Evolutionary conservation across 257 asterid species (phyloP).

Genomic region (Echites panduratus): DNA sequence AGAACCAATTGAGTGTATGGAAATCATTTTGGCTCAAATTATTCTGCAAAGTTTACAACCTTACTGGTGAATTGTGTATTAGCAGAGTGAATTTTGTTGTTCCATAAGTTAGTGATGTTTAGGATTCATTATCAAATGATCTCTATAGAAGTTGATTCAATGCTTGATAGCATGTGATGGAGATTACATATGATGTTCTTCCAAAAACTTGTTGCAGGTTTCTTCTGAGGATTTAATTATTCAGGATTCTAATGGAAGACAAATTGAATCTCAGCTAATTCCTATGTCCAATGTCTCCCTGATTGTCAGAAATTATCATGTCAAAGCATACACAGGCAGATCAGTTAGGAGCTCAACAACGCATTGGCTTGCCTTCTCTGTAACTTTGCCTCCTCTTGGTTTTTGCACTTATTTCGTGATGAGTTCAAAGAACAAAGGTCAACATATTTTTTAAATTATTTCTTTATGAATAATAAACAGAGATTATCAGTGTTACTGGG

Average conservation of each 20-base stretch:
- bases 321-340: constrained; percentile 50
- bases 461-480: background rate
- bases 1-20: background rate
- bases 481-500: background rate
- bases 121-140: background rate
- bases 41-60: background rate
- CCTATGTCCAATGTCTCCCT: constrained; percentile 50
- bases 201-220: constrained; percentile 35
- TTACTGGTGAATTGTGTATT: background rate
- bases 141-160: background rate
- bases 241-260: constrained; percentile 59
- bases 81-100: background rate
- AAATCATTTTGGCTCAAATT: background rate
- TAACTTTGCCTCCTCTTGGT: constrained; percentile 72
- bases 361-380: constrained; percentile 66
- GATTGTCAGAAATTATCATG: constrained; percentile 31
- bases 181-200: background rate
- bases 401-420: constrained; percentile 63
- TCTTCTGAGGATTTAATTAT: constrained; percentile 53
- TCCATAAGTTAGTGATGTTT: background rate
- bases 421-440: constrained; percentile 40
- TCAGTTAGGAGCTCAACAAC: constrained; percentile 39
- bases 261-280: constrained; percentile 60
- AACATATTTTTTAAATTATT: constrained; percentile 5
- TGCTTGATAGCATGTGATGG: background rate